Evolutionary conservation across 768 basidiomycete species (phyloP).

Genomic region (Collybia sp.): DNA sequence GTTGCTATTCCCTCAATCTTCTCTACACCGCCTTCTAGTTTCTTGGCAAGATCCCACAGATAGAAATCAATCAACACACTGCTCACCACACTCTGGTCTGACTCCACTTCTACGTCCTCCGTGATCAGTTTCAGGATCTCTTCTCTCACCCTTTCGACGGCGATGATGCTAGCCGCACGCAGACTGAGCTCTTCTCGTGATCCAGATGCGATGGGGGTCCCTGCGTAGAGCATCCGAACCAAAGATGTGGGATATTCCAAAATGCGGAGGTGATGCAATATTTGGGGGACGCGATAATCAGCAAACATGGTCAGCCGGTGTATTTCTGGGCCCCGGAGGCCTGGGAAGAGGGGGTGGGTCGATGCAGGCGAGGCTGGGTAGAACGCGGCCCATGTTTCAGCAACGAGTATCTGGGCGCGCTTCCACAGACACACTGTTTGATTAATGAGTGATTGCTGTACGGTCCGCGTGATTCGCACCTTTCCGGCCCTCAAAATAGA

Average conservation of each 20-base stretch:
- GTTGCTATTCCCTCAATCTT: constrained; percentile 55
- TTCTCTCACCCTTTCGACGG: constrained; percentile 69
- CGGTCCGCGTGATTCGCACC: constrained; percentile 29
- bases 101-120: constrained; percentile 16
- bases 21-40: constrained; percentile 59
- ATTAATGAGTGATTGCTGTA: not conserved
- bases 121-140: constrained; percentile 43
- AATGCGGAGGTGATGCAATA: constrained; percentile 78
- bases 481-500: constrained; percentile 48
- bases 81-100: constrained; percentile 36
- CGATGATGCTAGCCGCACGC: constrained; percentile 74
- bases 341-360: constrained; percentile 73
- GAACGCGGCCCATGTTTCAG: constrained; percentile 91
- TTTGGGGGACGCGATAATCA: constrained; percentile 89
- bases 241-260: constrained; percentile 67
- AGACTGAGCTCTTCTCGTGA: constrained; percentile 72
- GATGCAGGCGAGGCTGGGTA: constrained; percentile 46
- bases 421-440: constrained; percentile 81
- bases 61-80: constrained; percentile 90
- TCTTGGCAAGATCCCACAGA: constrained; percentile 84
- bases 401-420: constrained; percentile 86
- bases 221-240: constrained; percentile 39
- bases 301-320: constrained; percentile 88
- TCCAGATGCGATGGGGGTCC: constrained; percentile 45
- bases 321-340: constrained; percentile 50